Base-by-base conservation (phyloP, 768 basidiomycete species). In the Imleria badia region DNA sequence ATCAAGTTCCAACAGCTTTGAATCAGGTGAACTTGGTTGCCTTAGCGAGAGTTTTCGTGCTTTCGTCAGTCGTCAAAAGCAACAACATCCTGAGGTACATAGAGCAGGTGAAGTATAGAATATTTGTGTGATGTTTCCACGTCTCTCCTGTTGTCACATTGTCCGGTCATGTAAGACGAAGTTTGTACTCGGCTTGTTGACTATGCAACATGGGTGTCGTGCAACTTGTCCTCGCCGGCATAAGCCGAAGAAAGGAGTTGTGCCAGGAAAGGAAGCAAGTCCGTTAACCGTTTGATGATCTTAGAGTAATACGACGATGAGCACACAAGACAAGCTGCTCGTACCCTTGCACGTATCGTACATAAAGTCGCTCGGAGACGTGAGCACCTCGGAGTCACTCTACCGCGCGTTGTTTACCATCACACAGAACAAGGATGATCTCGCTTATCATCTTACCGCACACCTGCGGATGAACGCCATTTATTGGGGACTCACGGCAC, bases 381-480 rank as follows among this genome's bases (percentile, higher is more conserved):
- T 86, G 56, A 38, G 78, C 55, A 31, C 4, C 11, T 19, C 38
- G 10, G 17, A 20, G n/a, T 1, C 17, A 2, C 19, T 29, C 5
- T 14, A 7, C 9, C 31, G 9, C 5, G 5, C 13, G 22, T 26
- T 13, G 30, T 58, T 63, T 19, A 67, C 31, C 31, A 40, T 34
- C 26, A 6, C 12, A n/a, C 63, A 90, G 90, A 86, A 77, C 72
- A 87, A 87, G 54, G 84, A 92, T 75, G 92, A 94, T 60, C 79
- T 97, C 17, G 78, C 81, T 2, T 96, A 96, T 73, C 92, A 96
- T 69, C 78, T 96, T 19, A 95, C 95, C 1, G 79, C 94, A 13
- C 97, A 99, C 71, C 81, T 98, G 8, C 89, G 96, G 8, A 77
- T 99, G 72, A 98, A 98, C 70, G 96, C 94, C 3, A 78, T 98